Base-by-base conservation (phyloP, 2,329 filamentous ascomycete species). In the Fusarium irregulare region DNA sequence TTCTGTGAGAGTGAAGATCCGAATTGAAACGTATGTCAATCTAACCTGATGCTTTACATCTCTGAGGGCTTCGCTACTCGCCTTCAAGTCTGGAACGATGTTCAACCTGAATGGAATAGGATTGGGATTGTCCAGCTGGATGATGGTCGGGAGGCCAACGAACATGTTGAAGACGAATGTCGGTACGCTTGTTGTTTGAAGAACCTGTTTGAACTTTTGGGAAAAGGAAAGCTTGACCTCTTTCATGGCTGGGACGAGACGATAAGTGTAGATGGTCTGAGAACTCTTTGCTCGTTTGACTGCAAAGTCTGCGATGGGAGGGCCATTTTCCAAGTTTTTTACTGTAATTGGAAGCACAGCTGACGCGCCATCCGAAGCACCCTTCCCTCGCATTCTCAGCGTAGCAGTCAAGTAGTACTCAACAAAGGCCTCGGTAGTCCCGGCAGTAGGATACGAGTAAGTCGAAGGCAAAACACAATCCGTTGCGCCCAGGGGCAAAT, bases 341-440 rank as follows among this genome's bases (percentile, higher is more conserved):
- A 79, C 25, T 8, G 14, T 61, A 3, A 80, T 23, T 0, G 78
- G 79, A 1, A 76, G 40, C 3, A 37, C 60, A 1, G 73, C 79
- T 12, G 34, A 37, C 63, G 37, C 7, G 47, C 25, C 5, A 14
- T 72, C 37, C 12, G 14, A 32, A 13, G 18, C 25, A 7, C 37
- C 51, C 9, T 59, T 21, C 0, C 40, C 34, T 0, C 56, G 66
- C 41, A 64, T 67, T 10, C 23, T 57, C 8, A 81, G 23, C 1
- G 66, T 60, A 6, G 80, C 79, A 41, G 78, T 63, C 4, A 83
- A 54, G 28, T 70, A 76, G 50, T 82, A 83, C 59, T 83, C 79
- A 16, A 74, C 7, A 18, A 65, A 74, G 0, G 49, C 72, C 16
- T 72, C 59, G 0, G 42, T 63, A 2, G 6, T 5, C 12, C 27